phyloP scores from a whole-genome alignment of 2,329 filamentous ascomycete genomes.

The Fonsecaea pugnacius region DNA sequence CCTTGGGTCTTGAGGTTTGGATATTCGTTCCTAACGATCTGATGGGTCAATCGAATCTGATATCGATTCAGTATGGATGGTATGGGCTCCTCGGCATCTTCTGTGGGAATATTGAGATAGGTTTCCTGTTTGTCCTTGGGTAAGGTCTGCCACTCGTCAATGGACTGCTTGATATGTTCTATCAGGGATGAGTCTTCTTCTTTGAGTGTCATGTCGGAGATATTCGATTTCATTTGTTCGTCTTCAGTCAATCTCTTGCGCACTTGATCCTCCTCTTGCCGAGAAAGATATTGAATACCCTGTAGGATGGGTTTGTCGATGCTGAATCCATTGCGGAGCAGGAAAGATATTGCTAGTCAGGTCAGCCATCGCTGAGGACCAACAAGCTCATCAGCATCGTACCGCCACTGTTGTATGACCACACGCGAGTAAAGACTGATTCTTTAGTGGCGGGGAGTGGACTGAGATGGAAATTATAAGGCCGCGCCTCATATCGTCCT shows the following conservation, averaged over 20 bases:
- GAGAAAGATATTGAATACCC: conserved; percentile 67
- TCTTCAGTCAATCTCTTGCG: conserved; percentile 52
- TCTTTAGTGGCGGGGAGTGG: conserved; percentile 58
- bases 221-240: conserved; percentile 39
- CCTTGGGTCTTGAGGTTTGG: conserved; percentile 47
- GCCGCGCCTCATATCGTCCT: conserved; percentile 61
- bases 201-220: conserved; percentile 55
- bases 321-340: conserved; percentile 62
- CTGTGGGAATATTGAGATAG: conserved; percentile 54
- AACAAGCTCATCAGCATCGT: conserved; percentile 21
- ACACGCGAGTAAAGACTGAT: conserved; percentile 64
- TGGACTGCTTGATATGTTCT: conserved; percentile 40
- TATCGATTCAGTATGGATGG: conserved; percentile 57
- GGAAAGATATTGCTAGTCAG: conserved; percentile 61
- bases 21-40: conserved; percentile 67
- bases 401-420: conserved; percentile 62
- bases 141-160: conserved; percentile 51
- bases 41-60: conserved; percentile 68
- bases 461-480: conserved; percentile 68
- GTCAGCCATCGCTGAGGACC: conserved; percentile 29
- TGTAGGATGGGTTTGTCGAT: conserved; percentile 60
- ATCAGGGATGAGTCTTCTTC: conserved; percentile 60
- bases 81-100: conserved; percentile 34
- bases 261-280: conserved; percentile 59
- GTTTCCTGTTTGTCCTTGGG: conserved; percentile 43